These are phyloP conservation scores for Tetramitus jugosus DNA, from an alignment of 208 protist genomes.

Conservation along the genomic window DNA sequence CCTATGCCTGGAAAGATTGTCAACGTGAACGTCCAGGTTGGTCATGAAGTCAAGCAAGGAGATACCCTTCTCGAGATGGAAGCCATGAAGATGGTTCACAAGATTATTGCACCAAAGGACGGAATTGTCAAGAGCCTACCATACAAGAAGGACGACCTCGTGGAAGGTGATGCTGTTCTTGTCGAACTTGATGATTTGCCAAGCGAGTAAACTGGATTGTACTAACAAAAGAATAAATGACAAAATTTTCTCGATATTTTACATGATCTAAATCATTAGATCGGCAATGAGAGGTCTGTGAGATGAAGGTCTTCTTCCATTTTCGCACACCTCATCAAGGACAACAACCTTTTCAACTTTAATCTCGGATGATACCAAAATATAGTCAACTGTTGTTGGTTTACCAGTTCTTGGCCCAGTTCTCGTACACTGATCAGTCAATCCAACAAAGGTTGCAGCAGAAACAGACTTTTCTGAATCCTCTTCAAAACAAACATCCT, in stretches of 20 bases:
- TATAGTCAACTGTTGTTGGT: neutral
- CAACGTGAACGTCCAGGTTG: slow-evolving; percentile 61
- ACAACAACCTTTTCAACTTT: neutral
- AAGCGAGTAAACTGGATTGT: too few relatives aligned
- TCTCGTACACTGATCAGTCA: too few relatives aligned
- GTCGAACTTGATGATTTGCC: slow-evolving; percentile 1
- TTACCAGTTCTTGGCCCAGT: too few relatives aligned
- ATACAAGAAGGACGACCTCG: slow-evolving; percentile 15
- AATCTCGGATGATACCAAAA: neutral
- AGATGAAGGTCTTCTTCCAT: neutral
- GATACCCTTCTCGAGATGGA: slow-evolving; percentile 75
- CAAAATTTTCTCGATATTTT: too few relatives aligned
- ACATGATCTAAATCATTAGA: too few relatives aligned
- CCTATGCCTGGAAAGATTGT: slow-evolving; percentile 85
- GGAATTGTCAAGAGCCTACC: slow-evolving; percentile 39
- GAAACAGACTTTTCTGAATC: too few relatives aligned
- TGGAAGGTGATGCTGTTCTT: neutral
- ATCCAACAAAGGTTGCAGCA: too few relatives aligned
- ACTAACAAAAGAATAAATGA: too few relatives aligned
- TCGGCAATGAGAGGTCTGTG: neutral
- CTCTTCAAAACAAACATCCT: too few relatives aligned
- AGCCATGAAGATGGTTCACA: slow-evolving; percentile 92
- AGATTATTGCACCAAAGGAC: slow-evolving; percentile 43
- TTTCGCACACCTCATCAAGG: neutral
- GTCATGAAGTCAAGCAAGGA: slow-evolving; percentile 66